Conservation (phyloP, 176 grass and related monocot genomes). For the Ensete ventricosum region DNA sequence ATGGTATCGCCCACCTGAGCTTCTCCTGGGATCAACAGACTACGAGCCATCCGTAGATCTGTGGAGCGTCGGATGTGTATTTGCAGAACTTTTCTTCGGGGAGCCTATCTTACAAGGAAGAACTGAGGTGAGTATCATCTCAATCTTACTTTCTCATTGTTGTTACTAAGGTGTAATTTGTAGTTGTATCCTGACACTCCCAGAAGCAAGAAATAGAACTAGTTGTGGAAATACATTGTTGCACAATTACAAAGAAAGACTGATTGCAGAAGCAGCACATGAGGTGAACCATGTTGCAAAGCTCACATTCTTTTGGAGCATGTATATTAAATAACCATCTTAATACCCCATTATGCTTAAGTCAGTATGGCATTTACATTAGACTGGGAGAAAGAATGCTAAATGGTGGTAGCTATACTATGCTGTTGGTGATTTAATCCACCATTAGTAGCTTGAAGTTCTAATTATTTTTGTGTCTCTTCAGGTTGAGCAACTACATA, state of each 20-base stretch:
- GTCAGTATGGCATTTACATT: too few species aligned
- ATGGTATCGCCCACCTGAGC: slow-evolving; percentile 97
- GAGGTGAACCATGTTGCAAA: too few species aligned
- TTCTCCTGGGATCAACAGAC: slow-evolving; percentile 62
- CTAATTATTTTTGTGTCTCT: neutral
- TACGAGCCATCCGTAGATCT: slow-evolving; percentile 79
- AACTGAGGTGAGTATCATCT: slow-evolving; percentile 52
- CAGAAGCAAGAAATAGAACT: too few species aligned
- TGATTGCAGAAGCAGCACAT: too few species aligned
- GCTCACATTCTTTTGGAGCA: too few species aligned
- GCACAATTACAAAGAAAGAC: neutral
- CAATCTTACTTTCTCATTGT: neutral
- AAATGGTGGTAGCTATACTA: too few species aligned
- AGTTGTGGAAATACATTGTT: neutral
- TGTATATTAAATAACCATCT: too few species aligned
- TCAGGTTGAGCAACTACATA: slow-evolving; percentile 89
- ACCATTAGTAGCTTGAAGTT: too few species aligned
- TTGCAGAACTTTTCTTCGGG: slow-evolving; percentile 64
- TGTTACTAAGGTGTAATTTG: neutral
- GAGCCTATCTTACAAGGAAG: slow-evolving; percentile 77
- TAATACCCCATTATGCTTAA: too few species aligned
- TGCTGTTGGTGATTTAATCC: too few species aligned
- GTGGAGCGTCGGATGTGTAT: slow-evolving; percentile 90
- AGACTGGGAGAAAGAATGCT: too few species aligned
- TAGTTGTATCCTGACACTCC: neutral